Percentiles rank a stretch among this genome's conserved stretches.
phyloP scores from a whole-genome alignment of 1,284 basidiomycete species.

The Heterobasidion irregulare region DNA sequence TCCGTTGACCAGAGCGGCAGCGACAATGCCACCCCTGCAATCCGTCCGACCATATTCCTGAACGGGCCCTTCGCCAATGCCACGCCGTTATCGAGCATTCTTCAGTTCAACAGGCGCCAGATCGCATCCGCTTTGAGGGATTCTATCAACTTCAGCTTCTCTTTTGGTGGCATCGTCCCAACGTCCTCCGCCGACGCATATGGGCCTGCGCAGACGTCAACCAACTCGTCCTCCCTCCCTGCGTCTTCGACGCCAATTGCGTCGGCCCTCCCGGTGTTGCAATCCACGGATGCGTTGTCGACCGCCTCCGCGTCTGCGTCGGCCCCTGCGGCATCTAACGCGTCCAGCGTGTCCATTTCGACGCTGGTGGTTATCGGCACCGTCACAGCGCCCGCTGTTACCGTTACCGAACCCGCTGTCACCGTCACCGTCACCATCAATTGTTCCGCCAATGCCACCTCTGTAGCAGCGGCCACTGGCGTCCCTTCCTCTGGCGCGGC shows the following conservation, averaged over 20 bases:
- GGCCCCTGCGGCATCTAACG: too few relatives aligned
- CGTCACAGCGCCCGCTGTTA: not conserved
- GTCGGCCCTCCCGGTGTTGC: too few relatives aligned
- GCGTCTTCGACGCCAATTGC: not conserved
- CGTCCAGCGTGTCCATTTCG: not conserved
- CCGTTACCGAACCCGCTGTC: not conserved
- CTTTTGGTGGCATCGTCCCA: not conserved
- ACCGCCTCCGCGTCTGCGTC: too few relatives aligned
- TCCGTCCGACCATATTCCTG: not conserved
- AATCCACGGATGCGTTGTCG: too few relatives aligned
- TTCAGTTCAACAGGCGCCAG: slow-evolving; percentile 4
- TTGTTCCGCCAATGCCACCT: not conserved
- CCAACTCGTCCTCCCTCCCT: not conserved
- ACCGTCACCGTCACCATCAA: not conserved
- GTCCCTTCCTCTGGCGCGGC: not conserved
- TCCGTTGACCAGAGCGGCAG: not conserved
- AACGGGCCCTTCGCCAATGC: too few relatives aligned
- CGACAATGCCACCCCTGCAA: not conserved
- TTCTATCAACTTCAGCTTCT: not conserved
- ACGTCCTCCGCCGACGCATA: not conserved
- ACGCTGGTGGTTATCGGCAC: not conserved
- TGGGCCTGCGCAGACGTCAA: not conserved
- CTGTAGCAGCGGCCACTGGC: not conserved
- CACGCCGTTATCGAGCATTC: not conserved
- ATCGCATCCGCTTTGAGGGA: not conserved